Base-by-base conservation (phyloP, 768 basidiomycete species). In the Nevesoporus exiguus region DNA sequence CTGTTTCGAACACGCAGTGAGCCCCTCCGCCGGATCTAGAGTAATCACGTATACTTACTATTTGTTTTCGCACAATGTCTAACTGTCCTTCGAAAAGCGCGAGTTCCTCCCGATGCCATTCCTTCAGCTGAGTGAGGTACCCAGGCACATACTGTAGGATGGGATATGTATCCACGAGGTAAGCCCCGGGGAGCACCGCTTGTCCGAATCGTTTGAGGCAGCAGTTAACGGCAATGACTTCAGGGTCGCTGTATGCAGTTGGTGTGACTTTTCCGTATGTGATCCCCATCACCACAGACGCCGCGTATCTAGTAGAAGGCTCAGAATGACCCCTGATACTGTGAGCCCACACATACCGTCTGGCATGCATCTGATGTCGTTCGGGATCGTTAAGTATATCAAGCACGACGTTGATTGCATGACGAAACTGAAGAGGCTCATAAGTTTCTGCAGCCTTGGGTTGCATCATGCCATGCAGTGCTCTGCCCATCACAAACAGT, bases 81-180 rank as follows among this genome's bases (percentile, higher is more conserved):
- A 57, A 7, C 27, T 57, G 56, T 5, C 47, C 54, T 39, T 49
- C 10, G 8, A 48, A 56, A 25, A 57, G 56, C 3, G 29, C 47
- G 8, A 48, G 54, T 27, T 57, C 56, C 14, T 56, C 56, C 11
- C 49, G 34, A 2, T 57, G 54, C 56, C 47, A 57, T 15, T 44
- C 10, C 5, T 10, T 44, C 21, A 56, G 17, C 10, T 56, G 15
- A 4, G 55, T 29, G 17, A 56, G 56, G 19, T 57, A 56, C 2
- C 56, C 47, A 0, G 56, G 56, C 11, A 57, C 42, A 25, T 57
- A 57, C 9, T 33, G 34, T 0, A 56, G n/a, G 40, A 56, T 56
- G 3, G 55, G 55, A 17, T 43, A 56, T 11, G 52, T 56, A 13
- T 56, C 55, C 22, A 56, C 52, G 21, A 56, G 52, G 3, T 47